Evolutionary conservation across 768 basidiomycete genomes (phyloP), one percentile per base, ranked within the genome.

Genomic region (Roridomyces roridus): DNA sequence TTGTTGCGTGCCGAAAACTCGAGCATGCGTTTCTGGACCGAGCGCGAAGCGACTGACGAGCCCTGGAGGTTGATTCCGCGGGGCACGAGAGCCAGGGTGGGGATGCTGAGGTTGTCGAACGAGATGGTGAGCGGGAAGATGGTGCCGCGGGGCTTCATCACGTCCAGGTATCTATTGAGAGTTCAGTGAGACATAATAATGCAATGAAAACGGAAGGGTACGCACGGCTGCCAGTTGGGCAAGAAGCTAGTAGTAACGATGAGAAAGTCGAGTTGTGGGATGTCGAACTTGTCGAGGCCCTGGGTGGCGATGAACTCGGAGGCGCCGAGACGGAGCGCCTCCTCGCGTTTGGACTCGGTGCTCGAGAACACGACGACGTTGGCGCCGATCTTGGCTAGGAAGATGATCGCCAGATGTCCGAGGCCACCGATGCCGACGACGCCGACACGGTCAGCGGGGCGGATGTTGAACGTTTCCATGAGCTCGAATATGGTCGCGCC

Each of bases 331-430:
- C n/a, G n/a, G n/a, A n/a, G n/a, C n/a, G n/a, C n/a, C n/a, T n/a
- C n/a, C n/a, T n/a, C n/a, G n/a, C n/a, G n/a, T n/a, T n/a, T n/a
- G n/a, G n/a, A n/a, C n/a, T n/a, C 70, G 0, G 72, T 69, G 25
- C 67, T 43, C 5, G 72, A 74, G 28, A 76, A 70, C 5, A 71
- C 75, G 46, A 72, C 67, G 4, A 77, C 75, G 6, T 70, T 70
- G 18, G 72, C 72, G 12, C 75, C 75, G 71, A 76, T 76, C 61
- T 74, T 77, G 31, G 70, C 55, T 4, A 74, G 72, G 53, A 77
- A 76, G 41, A 75, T 72, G 35, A 76, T 69, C 5, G 71, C 73
- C 29, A 76, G 71, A 39, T 76, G 75, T 11, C 75, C 73, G 17
- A 76, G 69, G 7, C 75, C 74, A 2, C 75, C 75, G 20, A 77